Percentiles rank a stretch among this genome's conserved stretches.
Evolutionary conservation across 208 protist species (phyloP).

Genomic region (Naegleria lovaniensis): DNA sequence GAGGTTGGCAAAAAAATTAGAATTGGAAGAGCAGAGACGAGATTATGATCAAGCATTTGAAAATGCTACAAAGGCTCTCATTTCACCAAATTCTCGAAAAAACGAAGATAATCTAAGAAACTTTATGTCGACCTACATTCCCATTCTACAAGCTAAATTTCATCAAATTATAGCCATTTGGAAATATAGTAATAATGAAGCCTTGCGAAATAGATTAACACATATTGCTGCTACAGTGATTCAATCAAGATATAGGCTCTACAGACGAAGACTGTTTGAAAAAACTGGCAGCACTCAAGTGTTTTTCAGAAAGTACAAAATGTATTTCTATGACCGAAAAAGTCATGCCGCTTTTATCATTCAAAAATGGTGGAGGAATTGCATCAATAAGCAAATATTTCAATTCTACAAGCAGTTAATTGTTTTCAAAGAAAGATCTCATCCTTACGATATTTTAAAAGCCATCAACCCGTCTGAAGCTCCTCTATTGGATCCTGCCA

Average conservation of each 20-base stretch:
- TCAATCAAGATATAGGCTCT: not conserved
- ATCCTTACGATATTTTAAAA: constrained; percentile 37
- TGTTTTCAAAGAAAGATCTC: constrained; percentile 34
- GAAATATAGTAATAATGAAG: not conserved
- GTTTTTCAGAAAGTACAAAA: not conserved
- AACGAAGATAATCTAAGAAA: not conserved
- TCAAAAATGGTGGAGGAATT: constrained; percentile 32
- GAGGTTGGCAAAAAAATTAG: too few species aligned
- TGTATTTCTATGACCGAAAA: not conserved
- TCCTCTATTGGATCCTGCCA: constrained; percentile 39
- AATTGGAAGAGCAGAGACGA: too few species aligned
- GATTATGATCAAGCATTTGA: not conserved
- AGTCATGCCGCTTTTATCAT: constrained; percentile 16
- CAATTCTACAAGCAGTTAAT: constrained; percentile 39
- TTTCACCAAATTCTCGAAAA: not conserved
- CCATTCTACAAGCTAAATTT: not conserved
- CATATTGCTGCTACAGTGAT: not conserved
- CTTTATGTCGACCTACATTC: not conserved
- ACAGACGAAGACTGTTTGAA: not conserved
- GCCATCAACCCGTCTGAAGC: constrained; percentile 49
- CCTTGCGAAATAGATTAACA: not conserved
- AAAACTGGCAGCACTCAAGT: not conserved
- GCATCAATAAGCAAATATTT: constrained; percentile 35
- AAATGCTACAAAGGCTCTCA: not conserved
- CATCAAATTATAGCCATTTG: not conserved